phyloP scores from a whole-genome alignment of 2,329 filamentous ascomycete species.

The Microcyclospora pomicola region DNA sequence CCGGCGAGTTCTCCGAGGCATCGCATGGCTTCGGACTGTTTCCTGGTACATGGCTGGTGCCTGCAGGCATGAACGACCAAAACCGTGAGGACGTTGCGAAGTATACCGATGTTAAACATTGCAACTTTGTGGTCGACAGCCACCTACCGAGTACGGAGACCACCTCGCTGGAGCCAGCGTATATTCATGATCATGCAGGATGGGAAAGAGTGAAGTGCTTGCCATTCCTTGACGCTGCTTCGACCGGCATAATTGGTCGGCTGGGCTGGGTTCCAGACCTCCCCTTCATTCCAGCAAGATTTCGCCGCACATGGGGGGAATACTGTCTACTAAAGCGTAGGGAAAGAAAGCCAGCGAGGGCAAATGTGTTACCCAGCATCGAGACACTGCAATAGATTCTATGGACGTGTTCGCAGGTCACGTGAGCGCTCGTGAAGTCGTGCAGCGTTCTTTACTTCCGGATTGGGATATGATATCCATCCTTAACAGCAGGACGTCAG shows the following conservation, averaged over 20 bases:
- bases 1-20: slow-evolving; percentile 76
- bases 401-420: background rate
- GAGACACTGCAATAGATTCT: slow-evolving; percentile 3
- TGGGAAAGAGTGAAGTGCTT: slow-evolving; percentile 70
- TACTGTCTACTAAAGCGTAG: slow-evolving; percentile 69
- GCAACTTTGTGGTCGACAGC: slow-evolving; percentile 78
- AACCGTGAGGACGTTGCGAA: slow-evolving; percentile 80
- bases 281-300: slow-evolving; percentile 52
- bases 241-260: slow-evolving; percentile 59
- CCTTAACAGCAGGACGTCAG: no score
- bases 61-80: slow-evolving; percentile 77
- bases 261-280: slow-evolving; percentile 70
- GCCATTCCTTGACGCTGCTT: slow-evolving; percentile 65
- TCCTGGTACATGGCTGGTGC: slow-evolving; percentile 68
- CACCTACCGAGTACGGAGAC: slow-evolving; percentile 49
- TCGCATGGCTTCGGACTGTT: slow-evolving; percentile 51
- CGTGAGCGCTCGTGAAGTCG: no score
- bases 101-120: slow-evolving; percentile 64
- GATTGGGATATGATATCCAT: no score
- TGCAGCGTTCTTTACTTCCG: no score
- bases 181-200: slow-evolving; percentile 54
- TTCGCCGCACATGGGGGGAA: slow-evolving; percentile 66
- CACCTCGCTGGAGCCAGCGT: slow-evolving; percentile 66
- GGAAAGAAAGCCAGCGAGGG: slow-evolving; percentile 2
- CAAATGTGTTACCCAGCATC: slow-evolving; percentile 1